These are phyloP conservation scores for Lactuca saligna DNA, from an alignment of 129 eudicot genomes.

Conservation along the genomic window DNA sequence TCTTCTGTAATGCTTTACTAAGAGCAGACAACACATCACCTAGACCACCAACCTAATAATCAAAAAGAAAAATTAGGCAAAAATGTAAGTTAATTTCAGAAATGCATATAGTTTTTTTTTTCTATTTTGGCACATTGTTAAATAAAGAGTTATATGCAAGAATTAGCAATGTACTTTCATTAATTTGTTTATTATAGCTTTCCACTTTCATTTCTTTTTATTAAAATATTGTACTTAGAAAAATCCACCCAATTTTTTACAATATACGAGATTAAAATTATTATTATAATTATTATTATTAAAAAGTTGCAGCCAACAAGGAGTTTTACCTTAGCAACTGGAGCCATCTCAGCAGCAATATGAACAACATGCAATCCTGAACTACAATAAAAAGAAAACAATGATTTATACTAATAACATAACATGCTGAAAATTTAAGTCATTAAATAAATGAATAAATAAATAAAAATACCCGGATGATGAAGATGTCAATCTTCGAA, in stretches of 20 bases:
- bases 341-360: conserved; percentile 99
- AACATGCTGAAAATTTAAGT: conserved; percentile 8
- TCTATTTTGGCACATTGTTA: background rate
- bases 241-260: too few species aligned
- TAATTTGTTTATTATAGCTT: too few species aligned
- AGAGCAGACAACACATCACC: conserved; percentile 99
- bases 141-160: background rate
- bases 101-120: background rate
- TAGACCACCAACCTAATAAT: conserved; percentile 84
- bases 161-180: too few species aligned
- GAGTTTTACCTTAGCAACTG: conserved; percentile 86
- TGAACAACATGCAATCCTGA: conserved; percentile 83
- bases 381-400: conserved; percentile 49
- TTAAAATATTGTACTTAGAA: too few species aligned
- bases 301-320: background rate
- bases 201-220: too few species aligned
- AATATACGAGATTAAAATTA: too few species aligned
- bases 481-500: conserved; percentile 60
- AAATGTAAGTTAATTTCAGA: conserved; percentile 3
- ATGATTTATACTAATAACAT: conserved; percentile 7
- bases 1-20: conserved; percentile 85
- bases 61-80: conserved; percentile 10
- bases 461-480: conserved; percentile 49
- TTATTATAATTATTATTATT: too few species aligned
- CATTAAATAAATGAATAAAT: background rate